These are phyloP conservation scores for Irpex sp. DNA, from an alignment of 1,284 basidiomycete species.

Conservation along the genomic window DNA sequence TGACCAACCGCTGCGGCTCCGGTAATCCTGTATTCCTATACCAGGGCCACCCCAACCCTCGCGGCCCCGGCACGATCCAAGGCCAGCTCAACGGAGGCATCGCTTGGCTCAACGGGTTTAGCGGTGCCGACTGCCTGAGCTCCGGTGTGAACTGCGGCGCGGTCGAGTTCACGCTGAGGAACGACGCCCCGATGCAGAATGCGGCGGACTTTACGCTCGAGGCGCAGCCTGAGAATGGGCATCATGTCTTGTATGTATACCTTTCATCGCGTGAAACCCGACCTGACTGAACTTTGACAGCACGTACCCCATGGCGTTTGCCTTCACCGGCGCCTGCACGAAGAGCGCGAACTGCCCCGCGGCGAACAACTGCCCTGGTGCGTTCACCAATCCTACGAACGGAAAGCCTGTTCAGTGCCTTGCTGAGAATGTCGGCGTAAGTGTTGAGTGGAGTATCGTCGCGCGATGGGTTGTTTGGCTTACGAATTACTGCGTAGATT, in stretches of 20 bases:
- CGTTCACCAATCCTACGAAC: background rate
- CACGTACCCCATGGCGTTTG: slow-evolving; percentile 4
- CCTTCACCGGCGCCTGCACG: background rate
- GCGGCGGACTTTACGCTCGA: slow-evolving; percentile 5
- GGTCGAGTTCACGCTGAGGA: slow-evolving; percentile 7
- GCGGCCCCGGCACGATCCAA: background rate
- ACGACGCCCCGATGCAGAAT: slow-evolving; percentile 6
- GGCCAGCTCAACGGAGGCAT: slow-evolving; percentile 6
- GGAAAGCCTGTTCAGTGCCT: background rate
- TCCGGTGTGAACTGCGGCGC: slow-evolving; percentile 8
- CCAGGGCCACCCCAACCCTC: background rate
- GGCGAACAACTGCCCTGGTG: slow-evolving; percentile 2
- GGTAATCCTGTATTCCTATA: background rate
- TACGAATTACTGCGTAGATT: background rate
- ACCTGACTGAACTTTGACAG: background rate
- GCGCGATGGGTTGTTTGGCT: background rate
- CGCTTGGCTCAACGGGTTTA: slow-evolving; percentile 4
- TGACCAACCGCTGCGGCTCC: background rate
- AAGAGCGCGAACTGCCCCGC: background rate
- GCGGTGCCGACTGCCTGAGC: slow-evolving; percentile 5
- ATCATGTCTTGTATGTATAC: slow-evolving; percentile 1
- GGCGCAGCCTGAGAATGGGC: background rate
- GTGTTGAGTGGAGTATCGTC: background rate
- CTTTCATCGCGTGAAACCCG: background rate
- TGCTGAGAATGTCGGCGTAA: background rate